Conservation (phyloP, 2,329 filamentous ascomycete species). For the Cladosporium sp. region DNA sequence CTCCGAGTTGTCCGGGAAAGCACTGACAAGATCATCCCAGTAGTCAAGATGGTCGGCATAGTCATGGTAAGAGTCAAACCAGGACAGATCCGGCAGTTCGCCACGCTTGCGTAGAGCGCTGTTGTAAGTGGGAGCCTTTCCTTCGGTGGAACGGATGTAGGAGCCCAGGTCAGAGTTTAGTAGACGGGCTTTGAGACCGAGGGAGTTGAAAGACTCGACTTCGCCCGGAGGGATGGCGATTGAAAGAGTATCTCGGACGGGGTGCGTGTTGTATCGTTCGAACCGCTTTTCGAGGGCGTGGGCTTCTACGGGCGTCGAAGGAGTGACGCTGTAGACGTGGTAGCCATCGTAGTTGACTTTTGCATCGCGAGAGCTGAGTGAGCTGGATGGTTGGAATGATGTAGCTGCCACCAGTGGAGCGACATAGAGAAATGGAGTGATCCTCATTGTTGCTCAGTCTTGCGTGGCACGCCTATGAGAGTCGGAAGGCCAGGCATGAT, state of each 20-base stretch:
- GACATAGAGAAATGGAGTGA: not conserved
- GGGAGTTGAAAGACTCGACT: slow-evolving; percentile 30
- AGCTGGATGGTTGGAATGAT: not conserved
- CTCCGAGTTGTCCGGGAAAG: slow-evolving; percentile 50
- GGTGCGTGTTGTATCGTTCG: slow-evolving; percentile 35
- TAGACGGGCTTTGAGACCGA: slow-evolving; percentile 36
- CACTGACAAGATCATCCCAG: slow-evolving; percentile 48
- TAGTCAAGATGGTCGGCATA: slow-evolving; percentile 56
- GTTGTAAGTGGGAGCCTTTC: slow-evolving; percentile 17
- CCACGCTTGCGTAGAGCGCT: slow-evolving; percentile 11
- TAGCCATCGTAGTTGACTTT: slow-evolving; percentile 43
- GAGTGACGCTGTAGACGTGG: slow-evolving; percentile 36
- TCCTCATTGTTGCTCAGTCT: not conserved
- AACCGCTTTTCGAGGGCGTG: slow-evolving; percentile 34
- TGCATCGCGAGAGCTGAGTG: not conserved
- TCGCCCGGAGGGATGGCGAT: slow-evolving; percentile 15
- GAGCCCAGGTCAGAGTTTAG: slow-evolving; percentile 48
- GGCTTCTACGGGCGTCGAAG: not conserved
- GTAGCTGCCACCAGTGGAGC: not conserved
- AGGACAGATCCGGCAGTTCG: slow-evolving; percentile 39
- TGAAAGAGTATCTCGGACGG: slow-evolving; percentile 34
- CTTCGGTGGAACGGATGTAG: slow-evolving; percentile 35
- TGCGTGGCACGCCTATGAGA: not conserved
- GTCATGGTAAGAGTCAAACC: slow-evolving; percentile 57
- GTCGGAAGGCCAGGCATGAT: not conserved